Base-by-base conservation (phyloP, 208 protist species). In the Tritrichomonas foetus region DNA sequence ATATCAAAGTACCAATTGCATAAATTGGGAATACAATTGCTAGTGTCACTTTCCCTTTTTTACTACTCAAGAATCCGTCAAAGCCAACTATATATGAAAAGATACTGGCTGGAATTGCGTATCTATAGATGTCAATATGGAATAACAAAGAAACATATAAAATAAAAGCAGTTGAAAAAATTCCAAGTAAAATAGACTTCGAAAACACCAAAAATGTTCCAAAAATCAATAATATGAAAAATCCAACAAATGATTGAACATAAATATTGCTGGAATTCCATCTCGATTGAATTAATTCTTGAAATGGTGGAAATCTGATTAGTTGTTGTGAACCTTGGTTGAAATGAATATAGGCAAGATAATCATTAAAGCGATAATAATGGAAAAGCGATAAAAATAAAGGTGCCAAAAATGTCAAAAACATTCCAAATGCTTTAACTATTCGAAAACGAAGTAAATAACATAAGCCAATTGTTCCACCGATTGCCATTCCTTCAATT, bases 121-220 rank as follows among this genome's bases (percentile, higher is more conserved):
- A 89, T 89, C 78, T 53, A 57, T 53, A 89, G 39, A 89, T 49
- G 57, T 89, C 78, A 89, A 89, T 89, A 50, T 89, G 78, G 27
- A 57, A 89, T 33, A 89, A 36, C 1, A 53, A 50, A 9, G 47
- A 61, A 22, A 89, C 47, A 89, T 89, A 89, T 13, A 47, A 33
- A 22, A 89, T 53, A 30, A 47, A 47, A 16, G 33, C 20, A 55
- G 9, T 39, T 14, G 41, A 89, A 50, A 57, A 57, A 57, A 57
- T 57, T n/a, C 41, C 78, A 61, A 89, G 25, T 89, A 47, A 47
- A 53, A 57, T 30, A 13, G 47, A 53, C 39, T 89, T 89, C 57
- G 44, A 8, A 57, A 36, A 89, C 39, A 57, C 25, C 39, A 89
- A 39, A 1, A 89, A 39, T 41, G 13, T 8, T n/a, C 78, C 78